A percentile compares a stretch with the other conserved stretches of the same genome.
phyloP scores from a whole-genome alignment of 768 basidiomycete species.

The Russula abietina region DNA sequence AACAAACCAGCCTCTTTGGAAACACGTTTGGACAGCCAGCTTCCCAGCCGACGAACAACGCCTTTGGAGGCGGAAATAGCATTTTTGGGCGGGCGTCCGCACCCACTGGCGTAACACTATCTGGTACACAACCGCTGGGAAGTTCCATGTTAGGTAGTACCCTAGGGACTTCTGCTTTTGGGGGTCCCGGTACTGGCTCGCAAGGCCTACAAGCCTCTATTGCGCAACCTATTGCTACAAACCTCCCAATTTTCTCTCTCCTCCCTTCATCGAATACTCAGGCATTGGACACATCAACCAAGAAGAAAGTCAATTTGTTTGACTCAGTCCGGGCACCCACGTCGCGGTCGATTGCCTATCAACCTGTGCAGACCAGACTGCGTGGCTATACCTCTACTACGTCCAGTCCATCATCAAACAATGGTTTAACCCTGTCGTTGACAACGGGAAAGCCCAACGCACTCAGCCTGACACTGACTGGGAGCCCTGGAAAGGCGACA shows the following conservation, averaged over 20 bases:
- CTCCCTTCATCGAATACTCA: constrained; percentile 64
- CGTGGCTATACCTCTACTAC: constrained; percentile 59
- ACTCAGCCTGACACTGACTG: constrained; percentile 45
- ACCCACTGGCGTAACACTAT: neutral
- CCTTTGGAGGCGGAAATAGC: constrained; percentile 28
- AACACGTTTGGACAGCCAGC: constrained; percentile 42
- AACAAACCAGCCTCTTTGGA: constrained; percentile 32
- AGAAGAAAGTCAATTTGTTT: constrained; percentile 77
- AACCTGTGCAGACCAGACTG: constrained; percentile 56
- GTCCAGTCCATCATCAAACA: constrained; percentile 33
- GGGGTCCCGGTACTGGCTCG: constrained; percentile 34
- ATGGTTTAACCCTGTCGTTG: constrained; percentile 37
- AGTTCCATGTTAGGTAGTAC: constrained; percentile 47
- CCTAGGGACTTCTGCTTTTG: constrained; percentile 41
- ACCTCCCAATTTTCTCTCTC: constrained; percentile 68
- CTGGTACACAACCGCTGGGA: constrained; percentile 12
- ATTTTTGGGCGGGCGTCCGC: constrained; percentile 23
- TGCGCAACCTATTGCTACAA: constrained; percentile 72
- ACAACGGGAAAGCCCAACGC: constrained; percentile 50
- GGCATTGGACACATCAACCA: constrained; percentile 52
- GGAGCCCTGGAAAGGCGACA: constrained; percentile 35
- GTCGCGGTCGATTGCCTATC: constrained; percentile 61
- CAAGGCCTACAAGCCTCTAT: constrained; percentile 80
- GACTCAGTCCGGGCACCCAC: constrained; percentile 68
- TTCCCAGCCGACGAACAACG: constrained; percentile 29